Evolutionary conservation across 2,329 filamentous ascomycete species (phyloP).

Genomic region (Ophiostoma fasciatum): DNA sequence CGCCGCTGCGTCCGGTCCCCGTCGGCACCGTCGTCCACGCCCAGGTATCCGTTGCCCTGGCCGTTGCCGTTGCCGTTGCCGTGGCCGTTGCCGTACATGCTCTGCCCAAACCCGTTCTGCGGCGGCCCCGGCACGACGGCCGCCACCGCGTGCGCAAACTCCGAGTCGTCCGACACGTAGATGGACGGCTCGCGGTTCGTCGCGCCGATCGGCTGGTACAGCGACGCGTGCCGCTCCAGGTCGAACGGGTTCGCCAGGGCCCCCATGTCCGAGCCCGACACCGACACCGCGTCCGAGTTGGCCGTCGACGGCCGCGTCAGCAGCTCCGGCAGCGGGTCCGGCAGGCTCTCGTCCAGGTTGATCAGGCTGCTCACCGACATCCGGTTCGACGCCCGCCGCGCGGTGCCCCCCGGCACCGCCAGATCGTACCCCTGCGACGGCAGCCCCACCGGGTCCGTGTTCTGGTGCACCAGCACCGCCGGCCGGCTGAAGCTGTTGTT

Average conservation of each 20-base stretch:
- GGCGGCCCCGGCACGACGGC: background rate
- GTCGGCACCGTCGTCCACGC: too few relatives aligned
- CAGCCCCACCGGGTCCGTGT: slow-evolving; percentile 27
- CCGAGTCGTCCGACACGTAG: slow-evolving; percentile 45
- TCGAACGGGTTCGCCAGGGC: slow-evolving; percentile 42
- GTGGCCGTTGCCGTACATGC: background rate
- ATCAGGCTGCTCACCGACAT: slow-evolving; percentile 22
- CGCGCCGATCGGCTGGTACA: slow-evolving; percentile 26
- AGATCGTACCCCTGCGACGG: slow-evolving; percentile 24
- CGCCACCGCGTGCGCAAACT: slow-evolving; percentile 24
- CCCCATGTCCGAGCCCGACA: slow-evolving; percentile 42
- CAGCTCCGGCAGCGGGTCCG: slow-evolving; percentile 34
- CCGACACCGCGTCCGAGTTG: slow-evolving; percentile 41
- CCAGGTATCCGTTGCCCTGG: too few relatives aligned
- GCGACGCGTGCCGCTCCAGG: slow-evolving; percentile 45
- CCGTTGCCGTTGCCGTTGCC: too few relatives aligned
- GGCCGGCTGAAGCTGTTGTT: slow-evolving; percentile 10
- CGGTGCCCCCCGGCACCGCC: slow-evolving; percentile 11
- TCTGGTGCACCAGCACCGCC: slow-evolving; percentile 24
- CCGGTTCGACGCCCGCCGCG: slow-evolving; percentile 16
- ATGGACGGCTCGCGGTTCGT: slow-evolving; percentile 39
- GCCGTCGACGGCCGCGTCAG: slow-evolving; percentile 41
- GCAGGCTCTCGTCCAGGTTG: slow-evolving; percentile 20
- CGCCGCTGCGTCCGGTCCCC: slow-evolving; percentile 1
- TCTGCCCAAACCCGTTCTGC: background rate